phyloP scores from a whole-genome alignment of 106 monocot species.

The Gastrodia elata region DNA sequence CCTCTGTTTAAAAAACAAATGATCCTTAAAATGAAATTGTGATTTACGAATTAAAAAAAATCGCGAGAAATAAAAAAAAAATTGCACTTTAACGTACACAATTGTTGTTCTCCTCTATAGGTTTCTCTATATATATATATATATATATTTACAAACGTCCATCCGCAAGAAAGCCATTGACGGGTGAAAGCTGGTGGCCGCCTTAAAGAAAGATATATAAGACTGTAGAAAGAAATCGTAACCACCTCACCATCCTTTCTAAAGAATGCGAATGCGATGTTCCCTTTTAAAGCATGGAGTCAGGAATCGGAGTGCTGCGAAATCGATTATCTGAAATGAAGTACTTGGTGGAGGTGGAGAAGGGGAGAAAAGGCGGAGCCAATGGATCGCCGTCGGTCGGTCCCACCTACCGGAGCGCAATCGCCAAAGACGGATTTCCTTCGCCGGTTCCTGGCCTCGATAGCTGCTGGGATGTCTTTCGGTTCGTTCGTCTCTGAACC shows the following conservation, averaged over 20 bases:
- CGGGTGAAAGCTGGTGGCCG: not conserved
- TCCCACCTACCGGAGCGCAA: constrained; percentile 64
- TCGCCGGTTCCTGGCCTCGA: constrained; percentile 40
- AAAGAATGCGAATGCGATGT: not conserved
- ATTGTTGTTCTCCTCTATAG: no score
- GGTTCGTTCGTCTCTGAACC: constrained; percentile 23
- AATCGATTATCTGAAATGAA: constrained; percentile 26
- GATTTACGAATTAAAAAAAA: no score
- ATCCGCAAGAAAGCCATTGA: no score
- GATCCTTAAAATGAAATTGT: no score
- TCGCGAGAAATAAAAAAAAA: no score
- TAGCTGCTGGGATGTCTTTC: constrained; percentile 85
- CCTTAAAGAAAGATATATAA: not conserved
- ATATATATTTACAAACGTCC: no score
- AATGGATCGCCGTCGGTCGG: constrained; percentile 57
- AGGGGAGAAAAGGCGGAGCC: constrained; percentile 22
- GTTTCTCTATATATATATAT: no score
- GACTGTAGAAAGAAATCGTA: not conserved
- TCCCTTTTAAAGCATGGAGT: not conserved
- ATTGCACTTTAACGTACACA: no score
- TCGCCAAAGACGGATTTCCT: constrained; percentile 85
- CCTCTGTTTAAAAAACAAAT: no score
- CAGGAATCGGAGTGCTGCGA: not conserved
- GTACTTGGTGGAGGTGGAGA: constrained; percentile 70
- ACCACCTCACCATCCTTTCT: not conserved